A percentile compares a stretch with the other conserved stretches of the same genome.
phyloP scores from a whole-genome alignment of 202 grass and related monocot species.

The Schoenoplectus tabernaemontani region DNA sequence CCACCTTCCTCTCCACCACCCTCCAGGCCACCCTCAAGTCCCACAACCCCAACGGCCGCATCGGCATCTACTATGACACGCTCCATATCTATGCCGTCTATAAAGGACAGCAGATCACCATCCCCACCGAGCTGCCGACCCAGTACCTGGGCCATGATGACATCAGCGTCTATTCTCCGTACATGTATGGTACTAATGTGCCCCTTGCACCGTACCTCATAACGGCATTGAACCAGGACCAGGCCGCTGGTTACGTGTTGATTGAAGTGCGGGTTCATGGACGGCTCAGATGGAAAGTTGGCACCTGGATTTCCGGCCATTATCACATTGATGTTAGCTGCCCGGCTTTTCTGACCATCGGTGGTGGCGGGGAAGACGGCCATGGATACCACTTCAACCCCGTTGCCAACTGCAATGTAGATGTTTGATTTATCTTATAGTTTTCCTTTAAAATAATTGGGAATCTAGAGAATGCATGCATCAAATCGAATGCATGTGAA shows the following conservation, averaged over 20 bases:
- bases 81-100: slow-evolving; percentile 52
- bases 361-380: slow-evolving; percentile 17
- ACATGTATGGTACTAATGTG: slow-evolving; percentile 37
- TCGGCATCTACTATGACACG: slow-evolving; percentile 75
- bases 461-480: background rate
- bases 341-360: slow-evolving; percentile 57
- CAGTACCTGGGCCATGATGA: slow-evolving; percentile 50
- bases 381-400: slow-evolving; percentile 47
- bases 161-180: slow-evolving; percentile 52
- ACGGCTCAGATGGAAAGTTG: slow-evolving; percentile 58
- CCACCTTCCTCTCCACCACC: slow-evolving; percentile 51
- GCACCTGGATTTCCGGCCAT: slow-evolving; percentile 57
- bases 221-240: slow-evolving; percentile 40
- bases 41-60: slow-evolving; percentile 35
- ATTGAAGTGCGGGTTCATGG: slow-evolving; percentile 50
- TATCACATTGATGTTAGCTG: slow-evolving; percentile 77
- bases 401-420: slow-evolving; percentile 38
- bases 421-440: slow-evolving; percentile 42
- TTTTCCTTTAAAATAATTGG: no score
- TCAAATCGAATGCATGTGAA: background rate
- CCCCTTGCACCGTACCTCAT: slow-evolving; percentile 32
- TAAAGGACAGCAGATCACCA: slow-evolving; percentile 50
- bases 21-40: slow-evolving; percentile 53
- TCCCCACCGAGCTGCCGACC: slow-evolving; percentile 43
- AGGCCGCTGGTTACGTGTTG: slow-evolving; percentile 57